These are phyloP conservation scores for Brasilioporus rufonigricans DNA, from an alignment of 768 basidiomycete genomes.

Conservation along the genomic window DNA sequence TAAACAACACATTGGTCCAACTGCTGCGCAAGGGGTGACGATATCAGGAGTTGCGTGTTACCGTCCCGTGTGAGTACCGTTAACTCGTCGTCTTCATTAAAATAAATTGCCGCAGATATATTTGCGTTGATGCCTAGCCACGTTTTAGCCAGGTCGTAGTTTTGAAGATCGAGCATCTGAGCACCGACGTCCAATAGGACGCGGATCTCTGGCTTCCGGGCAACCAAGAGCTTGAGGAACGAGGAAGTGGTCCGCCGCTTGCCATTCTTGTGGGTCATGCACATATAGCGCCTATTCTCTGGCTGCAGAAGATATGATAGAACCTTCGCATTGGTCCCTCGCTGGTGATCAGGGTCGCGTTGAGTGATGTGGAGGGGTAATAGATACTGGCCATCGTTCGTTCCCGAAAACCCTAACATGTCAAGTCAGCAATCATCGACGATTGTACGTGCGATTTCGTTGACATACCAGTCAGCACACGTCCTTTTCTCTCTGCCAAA, in stretches of 20 bases:
- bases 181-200: background rate
- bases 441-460: background rate
- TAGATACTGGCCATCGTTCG: background rate
- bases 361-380: background rate
- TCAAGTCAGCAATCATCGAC: background rate
- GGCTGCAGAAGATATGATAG: background rate
- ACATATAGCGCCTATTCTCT: background rate
- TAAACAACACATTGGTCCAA: background rate
- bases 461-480: background rate
- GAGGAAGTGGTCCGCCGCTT: background rate
- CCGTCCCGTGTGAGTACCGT: background rate
- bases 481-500: constrained; percentile 27
- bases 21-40: background rate
- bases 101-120: background rate
- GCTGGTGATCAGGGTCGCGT: background rate
- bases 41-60: background rate
- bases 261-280: background rate
- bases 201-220: background rate
- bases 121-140: background rate
- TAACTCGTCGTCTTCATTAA: background rate
- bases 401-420: background rate
- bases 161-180: background rate
- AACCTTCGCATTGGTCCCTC: background rate
- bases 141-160: background rate
- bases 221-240: background rate